Evolutionary conservation across 345 rosid species (phyloP).

Genomic region (Hibiscus syriacus): DNA sequence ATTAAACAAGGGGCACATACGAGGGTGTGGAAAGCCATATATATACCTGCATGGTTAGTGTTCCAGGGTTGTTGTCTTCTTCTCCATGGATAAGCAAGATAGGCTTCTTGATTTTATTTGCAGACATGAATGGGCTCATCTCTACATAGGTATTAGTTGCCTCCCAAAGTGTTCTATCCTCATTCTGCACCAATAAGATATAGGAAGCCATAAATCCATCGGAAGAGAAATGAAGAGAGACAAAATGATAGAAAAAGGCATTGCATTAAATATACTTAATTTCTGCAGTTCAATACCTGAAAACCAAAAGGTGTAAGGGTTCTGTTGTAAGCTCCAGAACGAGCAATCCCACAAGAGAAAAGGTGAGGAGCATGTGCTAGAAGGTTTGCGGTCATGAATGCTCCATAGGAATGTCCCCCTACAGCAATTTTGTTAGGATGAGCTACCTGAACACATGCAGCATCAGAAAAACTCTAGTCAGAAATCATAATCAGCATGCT

Average conservation of each 20-base stretch:
- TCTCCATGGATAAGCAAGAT: constrained; percentile 96
- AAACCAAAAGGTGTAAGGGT: constrained; percentile 98
- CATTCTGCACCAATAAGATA: constrained; percentile 44
- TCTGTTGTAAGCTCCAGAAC: constrained; percentile 98
- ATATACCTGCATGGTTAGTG: constrained; percentile 91
- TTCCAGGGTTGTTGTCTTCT: constrained; percentile 96
- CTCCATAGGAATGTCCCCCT: constrained; percentile 99
- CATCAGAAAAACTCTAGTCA: constrained; percentile 18
- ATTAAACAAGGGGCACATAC: background rate
- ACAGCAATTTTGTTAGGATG: constrained; percentile 81
- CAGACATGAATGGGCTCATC: constrained; percentile 98
- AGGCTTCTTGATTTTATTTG: constrained; percentile 91
- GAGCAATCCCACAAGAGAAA: constrained; percentile 90
- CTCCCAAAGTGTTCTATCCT: constrained; percentile 98
- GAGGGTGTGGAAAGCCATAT: background rate
- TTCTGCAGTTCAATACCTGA: constrained; percentile 45
- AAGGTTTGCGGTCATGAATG: constrained; percentile 97
- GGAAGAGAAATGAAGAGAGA: background rate
- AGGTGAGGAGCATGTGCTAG: constrained; percentile 98
- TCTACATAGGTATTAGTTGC: constrained; percentile 77
- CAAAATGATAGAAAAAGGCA: background rate
- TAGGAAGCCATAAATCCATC: constrained; percentile 9
- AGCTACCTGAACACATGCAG: constrained; percentile 56
- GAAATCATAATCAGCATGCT: constrained; percentile 1
- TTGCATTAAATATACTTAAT: background rate